These are phyloP conservation scores for Suhomyces taliae DNA, from an alignment of 1,139 yeast species.

Conservation along the genomic window DNA sequence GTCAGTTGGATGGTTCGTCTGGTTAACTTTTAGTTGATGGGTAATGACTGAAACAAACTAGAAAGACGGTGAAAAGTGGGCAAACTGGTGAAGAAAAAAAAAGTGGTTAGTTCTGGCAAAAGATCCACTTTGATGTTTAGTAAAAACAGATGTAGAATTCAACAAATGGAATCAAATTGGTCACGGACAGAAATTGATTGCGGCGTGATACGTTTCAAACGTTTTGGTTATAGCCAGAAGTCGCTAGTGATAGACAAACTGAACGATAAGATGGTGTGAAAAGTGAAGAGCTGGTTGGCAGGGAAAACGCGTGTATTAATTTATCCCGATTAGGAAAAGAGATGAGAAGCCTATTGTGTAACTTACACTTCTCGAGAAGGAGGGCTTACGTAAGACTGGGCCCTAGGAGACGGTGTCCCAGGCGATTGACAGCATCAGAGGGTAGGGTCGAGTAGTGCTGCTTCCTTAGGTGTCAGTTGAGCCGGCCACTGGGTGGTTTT, in stretches of 20 bases:
- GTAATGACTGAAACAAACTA: no score
- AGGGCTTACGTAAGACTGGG: no score
- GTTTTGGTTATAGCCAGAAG: neutral
- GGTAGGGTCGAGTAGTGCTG: neutral
- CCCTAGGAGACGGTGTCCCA: no score
- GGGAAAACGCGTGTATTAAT: constrained; percentile 4
- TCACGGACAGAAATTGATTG: neutral
- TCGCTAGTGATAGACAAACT: neutral
- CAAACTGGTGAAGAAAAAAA: no score
- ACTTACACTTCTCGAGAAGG: neutral
- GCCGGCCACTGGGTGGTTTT: no score
- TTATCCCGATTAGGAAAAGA: constrained; percentile 6
- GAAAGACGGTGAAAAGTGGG: no score
- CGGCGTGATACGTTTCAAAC: no score
- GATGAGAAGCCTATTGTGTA: neutral
- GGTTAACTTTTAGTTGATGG: no score
- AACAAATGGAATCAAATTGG: neutral
- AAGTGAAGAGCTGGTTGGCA: constrained; percentile 1
- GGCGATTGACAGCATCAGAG: neutral
- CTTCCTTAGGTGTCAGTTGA: neutral
- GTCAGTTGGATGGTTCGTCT: no score
- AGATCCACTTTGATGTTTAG: no score
- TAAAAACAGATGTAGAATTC: no score
- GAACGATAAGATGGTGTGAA: neutral
- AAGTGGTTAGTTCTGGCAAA: no score